A percentile compares a stretch with the other conserved stretches of the same genome.
Evolutionary conservation across 2,329 filamentous ascomycete genomes (phyloP).

Genomic region (Dactylellina drechsleri): DNA sequence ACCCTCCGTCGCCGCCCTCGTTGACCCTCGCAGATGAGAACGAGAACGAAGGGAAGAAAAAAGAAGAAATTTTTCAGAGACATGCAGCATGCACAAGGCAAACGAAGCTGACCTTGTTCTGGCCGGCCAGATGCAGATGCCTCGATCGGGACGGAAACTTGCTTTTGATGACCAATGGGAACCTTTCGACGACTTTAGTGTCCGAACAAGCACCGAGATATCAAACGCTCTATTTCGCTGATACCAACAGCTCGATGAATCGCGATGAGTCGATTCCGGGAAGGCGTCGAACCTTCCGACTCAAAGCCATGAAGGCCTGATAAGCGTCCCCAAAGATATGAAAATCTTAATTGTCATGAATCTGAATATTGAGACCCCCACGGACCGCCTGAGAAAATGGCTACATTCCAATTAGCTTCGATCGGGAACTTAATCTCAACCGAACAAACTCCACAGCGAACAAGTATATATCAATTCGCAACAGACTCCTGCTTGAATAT

Average conservation of each 20-base stretch:
- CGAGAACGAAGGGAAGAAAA: slow-evolving; percentile 1
- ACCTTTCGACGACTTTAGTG: slow-evolving; percentile 27
- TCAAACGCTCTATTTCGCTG: background rate
- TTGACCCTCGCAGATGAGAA: slow-evolving; percentile 3
- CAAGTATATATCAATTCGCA: background rate
- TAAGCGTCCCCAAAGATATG: no score
- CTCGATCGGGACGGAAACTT: slow-evolving; percentile 32
- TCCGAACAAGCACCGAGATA: slow-evolving; percentile 10
- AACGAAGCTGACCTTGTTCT: slow-evolving; percentile 27
- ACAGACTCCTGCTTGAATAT: slow-evolving; percentile 3
- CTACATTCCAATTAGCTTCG: slow-evolving; percentile 23
- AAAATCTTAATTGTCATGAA: background rate
- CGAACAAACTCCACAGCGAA: no score
- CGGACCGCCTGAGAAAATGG: slow-evolving; percentile 20
- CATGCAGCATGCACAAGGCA: slow-evolving; percentile 49
- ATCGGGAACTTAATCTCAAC: slow-evolving; percentile 20
- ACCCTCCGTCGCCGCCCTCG: slow-evolving; percentile 16
- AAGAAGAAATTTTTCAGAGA: slow-evolving; percentile 53
- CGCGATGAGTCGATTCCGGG: background rate
- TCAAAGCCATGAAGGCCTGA: slow-evolving; percentile 9
- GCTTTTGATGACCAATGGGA: slow-evolving; percentile 48
- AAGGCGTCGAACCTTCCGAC: background rate
- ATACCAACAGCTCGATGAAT: no score
- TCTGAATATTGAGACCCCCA: slow-evolving; percentile 17
- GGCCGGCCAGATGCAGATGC: slow-evolving; percentile 5